These are phyloP conservation scores for Mycena polygramma DNA, from an alignment of 768 basidiomycete species.

Conservation along the genomic window DNA sequence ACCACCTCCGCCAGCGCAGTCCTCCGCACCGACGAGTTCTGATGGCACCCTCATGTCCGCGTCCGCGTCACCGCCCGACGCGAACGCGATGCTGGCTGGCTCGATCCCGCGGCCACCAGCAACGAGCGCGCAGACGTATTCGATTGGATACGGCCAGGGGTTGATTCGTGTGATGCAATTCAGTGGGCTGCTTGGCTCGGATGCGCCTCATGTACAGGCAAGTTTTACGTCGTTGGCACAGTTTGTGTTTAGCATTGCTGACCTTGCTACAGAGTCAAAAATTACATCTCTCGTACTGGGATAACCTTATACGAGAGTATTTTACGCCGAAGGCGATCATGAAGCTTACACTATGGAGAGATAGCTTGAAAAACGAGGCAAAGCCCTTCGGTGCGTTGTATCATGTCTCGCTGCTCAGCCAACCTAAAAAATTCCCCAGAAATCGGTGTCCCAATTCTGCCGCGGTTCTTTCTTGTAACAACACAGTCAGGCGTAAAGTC, in stretches of 20 bases:
- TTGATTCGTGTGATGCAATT: slow-evolving; percentile 76
- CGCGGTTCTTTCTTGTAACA: slow-evolving; percentile 88
- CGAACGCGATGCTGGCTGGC: slow-evolving; percentile 11
- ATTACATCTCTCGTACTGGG: slow-evolving; percentile 77
- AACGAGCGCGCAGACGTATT: slow-evolving; percentile 36
- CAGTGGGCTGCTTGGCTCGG: slow-evolving; percentile 71
- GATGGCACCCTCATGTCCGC: slow-evolving; percentile 36
- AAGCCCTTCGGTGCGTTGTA: slow-evolving; percentile 83
- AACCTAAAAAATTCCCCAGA: slow-evolving; percentile 56
- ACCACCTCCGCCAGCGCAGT: slow-evolving; percentile 19
- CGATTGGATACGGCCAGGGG: slow-evolving; percentile 72
- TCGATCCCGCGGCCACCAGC: slow-evolving; percentile 26
- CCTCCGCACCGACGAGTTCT: slow-evolving; percentile 31
- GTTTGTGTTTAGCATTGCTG: slow-evolving; percentile 22
- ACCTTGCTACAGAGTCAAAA: slow-evolving; percentile 56
- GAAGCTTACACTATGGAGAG: slow-evolving; percentile 91
- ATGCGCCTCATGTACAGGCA: slow-evolving; percentile 38
- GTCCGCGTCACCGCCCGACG: slow-evolving; percentile 35
- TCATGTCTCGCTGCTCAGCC: background rate
- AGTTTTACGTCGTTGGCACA: background rate
- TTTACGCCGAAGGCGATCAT: slow-evolving; percentile 79
- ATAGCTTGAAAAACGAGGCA: slow-evolving; percentile 82
- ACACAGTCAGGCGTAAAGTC: slow-evolving; percentile 88
- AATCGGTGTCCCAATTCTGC: slow-evolving; percentile 83
- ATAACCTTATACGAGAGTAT: slow-evolving; percentile 71